These are phyloP conservation scores for Coccomyxa subellipsoidea DNA, from an alignment of 163 green algal genomes.

Conservation along the genomic window DNA sequence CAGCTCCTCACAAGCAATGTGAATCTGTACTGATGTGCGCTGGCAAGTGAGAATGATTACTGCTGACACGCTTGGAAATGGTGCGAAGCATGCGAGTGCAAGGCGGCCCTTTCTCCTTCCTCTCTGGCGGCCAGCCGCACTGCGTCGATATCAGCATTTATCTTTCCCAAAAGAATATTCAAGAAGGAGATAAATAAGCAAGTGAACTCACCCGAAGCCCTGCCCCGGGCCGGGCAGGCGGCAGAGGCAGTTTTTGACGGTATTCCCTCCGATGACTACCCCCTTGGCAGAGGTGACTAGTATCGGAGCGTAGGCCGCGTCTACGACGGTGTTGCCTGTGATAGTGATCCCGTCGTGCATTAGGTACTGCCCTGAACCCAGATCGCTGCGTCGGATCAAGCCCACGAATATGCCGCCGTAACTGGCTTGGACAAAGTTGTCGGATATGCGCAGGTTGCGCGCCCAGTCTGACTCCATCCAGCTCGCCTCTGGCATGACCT, in stretches of 20 bases:
- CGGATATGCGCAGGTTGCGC: neutral
- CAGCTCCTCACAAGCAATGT: too few species aligned
- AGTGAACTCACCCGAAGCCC: neutral
- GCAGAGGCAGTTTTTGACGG: neutral
- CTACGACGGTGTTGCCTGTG: neutral
- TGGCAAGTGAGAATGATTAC: too few species aligned
- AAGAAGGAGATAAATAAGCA: neutral
- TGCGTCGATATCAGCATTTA: too few species aligned
- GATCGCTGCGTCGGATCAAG: neutral
- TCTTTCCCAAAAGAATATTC: too few species aligned
- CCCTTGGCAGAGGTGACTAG: neutral
- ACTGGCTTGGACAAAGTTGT: neutral
- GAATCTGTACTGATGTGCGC: too few species aligned
- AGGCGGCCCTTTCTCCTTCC: too few species aligned
- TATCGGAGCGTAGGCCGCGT: neutral
- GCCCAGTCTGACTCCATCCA: neutral
- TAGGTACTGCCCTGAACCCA: neutral
- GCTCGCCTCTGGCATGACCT: neutral
- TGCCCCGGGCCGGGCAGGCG: neutral
- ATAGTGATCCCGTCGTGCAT: neutral
- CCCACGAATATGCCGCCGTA: neutral
- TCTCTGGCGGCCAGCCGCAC: too few species aligned
- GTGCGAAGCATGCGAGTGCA: too few species aligned
- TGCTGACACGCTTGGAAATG: too few species aligned
- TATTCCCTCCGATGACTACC: neutral